Conservation (phyloP, 805 yeast genomes). For the Candida sonorensis region DNA sequence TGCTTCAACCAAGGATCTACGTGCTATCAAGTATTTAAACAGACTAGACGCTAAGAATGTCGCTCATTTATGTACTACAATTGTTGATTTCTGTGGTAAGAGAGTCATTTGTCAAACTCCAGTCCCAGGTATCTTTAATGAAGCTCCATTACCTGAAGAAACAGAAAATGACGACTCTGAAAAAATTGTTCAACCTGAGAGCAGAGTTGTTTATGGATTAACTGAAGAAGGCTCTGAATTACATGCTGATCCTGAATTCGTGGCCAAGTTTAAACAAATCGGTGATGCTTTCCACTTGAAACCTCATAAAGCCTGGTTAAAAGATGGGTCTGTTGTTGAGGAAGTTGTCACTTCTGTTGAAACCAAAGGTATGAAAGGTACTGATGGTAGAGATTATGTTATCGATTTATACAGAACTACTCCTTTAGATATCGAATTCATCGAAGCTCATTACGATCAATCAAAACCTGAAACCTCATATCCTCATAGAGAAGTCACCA, state of each 20-base stretch:
- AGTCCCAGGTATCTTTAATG: conserved; percentile 81
- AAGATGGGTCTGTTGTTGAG: conserved; percentile 34
- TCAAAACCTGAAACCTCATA: conserved; percentile 46
- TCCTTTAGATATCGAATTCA: conserved; percentile 77
- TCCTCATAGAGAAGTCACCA: conserved; percentile 73
- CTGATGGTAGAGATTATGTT: conserved; percentile 78
- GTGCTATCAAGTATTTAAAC: conserved; percentile 63
- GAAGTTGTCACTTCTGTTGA: conserved; percentile 66
- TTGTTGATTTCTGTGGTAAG: conserved; percentile 85
- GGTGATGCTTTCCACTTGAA: conserved; percentile 77
- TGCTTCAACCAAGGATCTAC: conserved; percentile 71
- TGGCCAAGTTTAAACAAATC: conserved; percentile 47
- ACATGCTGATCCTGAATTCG: conserved; percentile 46
- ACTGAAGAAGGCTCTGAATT: conserved; percentile 53
- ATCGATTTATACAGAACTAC: conserved; percentile 79
- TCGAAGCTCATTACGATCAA: conserved; percentile 46
- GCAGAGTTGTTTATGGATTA: conserved; percentile 67
- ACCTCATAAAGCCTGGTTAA: conserved; percentile 49
- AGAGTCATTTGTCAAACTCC: conserved; percentile 91
- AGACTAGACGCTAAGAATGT: conserved; percentile 56
- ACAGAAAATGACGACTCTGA: conserved; percentile 31
- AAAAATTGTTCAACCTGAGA: conserved; percentile 27
- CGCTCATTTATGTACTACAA: conserved; percentile 69
- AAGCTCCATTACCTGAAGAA: conserved; percentile 32
- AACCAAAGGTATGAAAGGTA: conserved; percentile 79